These are phyloP conservation scores for Citrullus mucosospermus DNA, from an alignment of 306 rosid genomes.

Conservation along the genomic window DNA sequence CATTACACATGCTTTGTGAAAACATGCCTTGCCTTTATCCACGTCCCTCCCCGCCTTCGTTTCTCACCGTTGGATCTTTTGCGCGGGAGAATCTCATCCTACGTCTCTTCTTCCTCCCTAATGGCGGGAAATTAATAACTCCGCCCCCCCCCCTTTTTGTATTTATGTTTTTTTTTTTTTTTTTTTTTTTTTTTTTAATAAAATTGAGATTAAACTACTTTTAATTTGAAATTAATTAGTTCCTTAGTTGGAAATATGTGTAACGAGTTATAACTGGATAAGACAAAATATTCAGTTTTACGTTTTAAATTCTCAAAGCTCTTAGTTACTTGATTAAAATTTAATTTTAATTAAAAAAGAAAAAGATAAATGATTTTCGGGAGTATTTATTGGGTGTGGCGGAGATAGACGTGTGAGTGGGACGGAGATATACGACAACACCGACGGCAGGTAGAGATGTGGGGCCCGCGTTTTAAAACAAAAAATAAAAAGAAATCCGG, in stretches of 20 bases:
- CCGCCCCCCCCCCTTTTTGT: background rate
- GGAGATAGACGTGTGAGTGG: background rate
- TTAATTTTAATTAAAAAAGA: too few species aligned
- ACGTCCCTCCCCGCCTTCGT: background rate
- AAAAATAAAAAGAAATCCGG: slow-evolving; percentile 11
- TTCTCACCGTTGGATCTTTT: background rate
- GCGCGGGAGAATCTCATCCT: background rate
- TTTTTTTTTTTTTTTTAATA: too few species aligned
- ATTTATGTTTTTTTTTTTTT: too few species aligned
- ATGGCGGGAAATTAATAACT: slow-evolving; percentile 41
- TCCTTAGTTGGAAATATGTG: too few species aligned
- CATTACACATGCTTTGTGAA: slow-evolving; percentile 29
- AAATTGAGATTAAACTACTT: too few species aligned
- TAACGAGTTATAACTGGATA: too few species aligned
- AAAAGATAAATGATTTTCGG: background rate
- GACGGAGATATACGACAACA: slow-evolving; percentile 46
- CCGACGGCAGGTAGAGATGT: slow-evolving; percentile 62
- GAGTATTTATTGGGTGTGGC: slow-evolving; percentile 1
- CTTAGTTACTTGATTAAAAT: too few species aligned
- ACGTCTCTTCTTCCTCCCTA: slow-evolving; percentile 17
- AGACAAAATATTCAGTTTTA: background rate
- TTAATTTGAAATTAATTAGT: too few species aligned
- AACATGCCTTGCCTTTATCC: slow-evolving; percentile 24
- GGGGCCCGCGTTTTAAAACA: slow-evolving; percentile 24
- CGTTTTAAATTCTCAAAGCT: background rate